Percentiles rank a stretch among this genome's conserved stretches.
Evolutionary conservation across 148 eudicot genomes (phyloP).

Genomic region (Cornus suecica): DNA sequence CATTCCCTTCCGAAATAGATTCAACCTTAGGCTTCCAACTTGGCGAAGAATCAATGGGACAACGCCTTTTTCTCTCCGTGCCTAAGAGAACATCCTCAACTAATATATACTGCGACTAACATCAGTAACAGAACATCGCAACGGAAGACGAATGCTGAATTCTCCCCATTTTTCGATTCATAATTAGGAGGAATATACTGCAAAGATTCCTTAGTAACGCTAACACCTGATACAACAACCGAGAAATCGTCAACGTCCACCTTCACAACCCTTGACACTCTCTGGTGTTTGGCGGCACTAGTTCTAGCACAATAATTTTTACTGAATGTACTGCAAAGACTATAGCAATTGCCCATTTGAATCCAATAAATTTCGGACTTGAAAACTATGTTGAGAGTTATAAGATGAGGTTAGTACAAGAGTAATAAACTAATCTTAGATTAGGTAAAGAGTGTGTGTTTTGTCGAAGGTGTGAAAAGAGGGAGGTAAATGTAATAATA

Average conservation of each 20-base stretch:
- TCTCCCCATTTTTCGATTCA: slow-evolving; percentile 35
- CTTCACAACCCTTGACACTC: slow-evolving; percentile 37
- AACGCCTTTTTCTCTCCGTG: slow-evolving; percentile 3
- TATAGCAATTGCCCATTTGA: slow-evolving; percentile 27
- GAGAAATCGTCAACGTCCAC: slow-evolving; percentile 44
- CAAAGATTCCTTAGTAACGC: slow-evolving; percentile 37
- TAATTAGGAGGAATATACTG: slow-evolving; percentile 39
- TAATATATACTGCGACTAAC: slow-evolving; percentile 17
- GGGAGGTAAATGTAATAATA: too few species aligned
- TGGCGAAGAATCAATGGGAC: slow-evolving; percentile 2
- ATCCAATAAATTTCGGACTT: background rate
- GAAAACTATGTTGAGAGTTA: background rate
- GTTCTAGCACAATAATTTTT: background rate
- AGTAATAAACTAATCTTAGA: background rate
- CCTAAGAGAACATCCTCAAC: slow-evolving; percentile 29
- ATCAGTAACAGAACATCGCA: background rate
- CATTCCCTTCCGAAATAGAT: slow-evolving; percentile 42
- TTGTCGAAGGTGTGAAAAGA: background rate
- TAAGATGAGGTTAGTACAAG: background rate
- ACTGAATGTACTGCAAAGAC: slow-evolving; percentile 4
- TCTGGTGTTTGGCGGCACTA: slow-evolving; percentile 11
- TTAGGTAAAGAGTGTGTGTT: background rate
- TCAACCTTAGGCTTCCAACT: slow-evolving; percentile 33
- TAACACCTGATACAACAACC: slow-evolving; percentile 29
- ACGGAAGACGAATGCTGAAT: slow-evolving; percentile 40